Evolutionary conservation across 2,329 filamentous ascomycete genomes (phyloP).

Genomic region (Elsinoe perseae): DNA sequence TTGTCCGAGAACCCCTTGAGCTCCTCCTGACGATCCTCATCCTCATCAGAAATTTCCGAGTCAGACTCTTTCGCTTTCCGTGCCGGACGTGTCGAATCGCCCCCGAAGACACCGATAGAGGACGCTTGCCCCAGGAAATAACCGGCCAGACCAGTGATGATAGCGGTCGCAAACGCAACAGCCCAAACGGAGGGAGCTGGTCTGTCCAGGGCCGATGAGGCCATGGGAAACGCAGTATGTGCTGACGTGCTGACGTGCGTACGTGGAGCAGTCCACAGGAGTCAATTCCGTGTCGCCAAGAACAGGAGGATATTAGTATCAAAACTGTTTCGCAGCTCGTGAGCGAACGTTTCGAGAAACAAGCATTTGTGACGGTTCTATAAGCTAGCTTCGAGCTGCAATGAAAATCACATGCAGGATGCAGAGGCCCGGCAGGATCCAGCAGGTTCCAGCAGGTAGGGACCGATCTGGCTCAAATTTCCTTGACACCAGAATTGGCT

Average conservation of each 20-base stretch:
- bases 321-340: conserved; percentile 11
- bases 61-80: conserved; percentile 29
- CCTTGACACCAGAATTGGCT: background rate
- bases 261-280: background rate
- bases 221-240: no score
- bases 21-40: conserved; percentile 38
- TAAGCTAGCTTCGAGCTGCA: background rate
- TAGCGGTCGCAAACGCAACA: conserved; percentile 63
- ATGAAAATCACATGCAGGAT: background rate
- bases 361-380: background rate
- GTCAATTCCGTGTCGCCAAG: conserved; percentile 8
- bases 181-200: conserved; percentile 47
- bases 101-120: conserved; percentile 65
- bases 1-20: conserved; percentile 39
- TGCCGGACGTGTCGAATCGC: conserved; percentile 31
- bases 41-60: conserved; percentile 25
- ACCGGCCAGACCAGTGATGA: conserved; percentile 66
- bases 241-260: background rate
- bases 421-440: background rate
- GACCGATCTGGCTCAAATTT: background rate
- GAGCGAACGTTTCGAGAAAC: conserved; percentile 5
- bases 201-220: conserved; percentile 26
- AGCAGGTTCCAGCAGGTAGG: no score
- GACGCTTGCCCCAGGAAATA: conserved; percentile 62
- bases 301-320: conserved; percentile 8